Base-by-base conservation (phyloP, 805 yeast species). In the Myxozyma melibiosi region DNA sequence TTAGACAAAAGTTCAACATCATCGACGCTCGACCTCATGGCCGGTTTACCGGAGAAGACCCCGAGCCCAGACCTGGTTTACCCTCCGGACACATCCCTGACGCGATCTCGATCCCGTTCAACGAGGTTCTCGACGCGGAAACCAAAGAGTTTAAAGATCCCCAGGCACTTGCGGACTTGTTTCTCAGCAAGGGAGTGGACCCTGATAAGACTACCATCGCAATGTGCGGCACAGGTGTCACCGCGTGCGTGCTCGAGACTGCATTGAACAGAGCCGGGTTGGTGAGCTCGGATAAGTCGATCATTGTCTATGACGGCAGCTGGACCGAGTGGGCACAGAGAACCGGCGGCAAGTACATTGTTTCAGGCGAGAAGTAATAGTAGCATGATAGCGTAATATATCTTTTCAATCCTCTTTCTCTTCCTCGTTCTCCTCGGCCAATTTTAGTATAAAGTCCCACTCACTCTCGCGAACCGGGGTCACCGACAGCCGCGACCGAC, bases 211-310 rank as follows among this genome's bases (percentile, higher is more conserved):
- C 89, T 11, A 83, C 88, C 18, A 83, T 94, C 48, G 87, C 86
- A 38, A 83, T 88, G 88, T 94, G 99, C 70, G 99, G 98, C 28
- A 86, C 97, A 0, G 99, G 98, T 44, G 97, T 94, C 47, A 85
- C 97, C 9, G 98, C 97, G 0, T 89, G 92, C 62, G 84, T 94
- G 39, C 78, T 92, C 44, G 86, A 88, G 71, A 75, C 86, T 7
- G 98, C 96, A 1, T 70, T 87, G 40, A 84, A 83, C 55, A 67
- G 74, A n/a, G 76, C 80, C 9, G 67, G 67, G 3, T n/a, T 62
- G 24, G 51, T 9, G 34, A 49, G 66, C 3, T 84, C 83, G 0
- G 73, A 76, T 30, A 70, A 74, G 39, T 71, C 70, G 4, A 74
- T 85, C 13, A 78, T 79, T 38, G 80, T 87, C 22, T 87, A 87